phyloP scores from a whole-genome alignment of 768 basidiomycete genomes.

The Pleurotus djamor region DNA sequence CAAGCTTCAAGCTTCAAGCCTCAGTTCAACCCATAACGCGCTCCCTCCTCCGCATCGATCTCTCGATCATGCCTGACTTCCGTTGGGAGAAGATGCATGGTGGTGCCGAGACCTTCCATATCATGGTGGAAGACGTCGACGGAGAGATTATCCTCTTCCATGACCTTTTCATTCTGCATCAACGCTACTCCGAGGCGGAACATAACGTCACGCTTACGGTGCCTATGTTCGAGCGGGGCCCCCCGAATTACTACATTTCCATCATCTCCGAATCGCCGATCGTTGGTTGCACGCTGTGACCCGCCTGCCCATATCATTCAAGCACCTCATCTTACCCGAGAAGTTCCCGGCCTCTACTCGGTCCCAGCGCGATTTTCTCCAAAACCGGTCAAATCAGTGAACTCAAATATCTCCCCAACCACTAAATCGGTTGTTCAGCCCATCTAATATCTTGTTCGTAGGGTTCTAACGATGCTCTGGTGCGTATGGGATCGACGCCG shows the following conservation, averaged over 20 bases:
- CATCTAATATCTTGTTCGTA: no score
- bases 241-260: conserved; percentile 98
- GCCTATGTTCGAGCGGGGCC: conserved; percentile 95
- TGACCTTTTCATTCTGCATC: conserved; percentile 88
- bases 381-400: no score
- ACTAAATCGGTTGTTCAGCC: no score
- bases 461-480: no score
- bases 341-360: conserved; percentile 91
- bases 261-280: conserved; percentile 69
- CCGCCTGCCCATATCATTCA: conserved; percentile 93
- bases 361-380: no score
- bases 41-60: conserved; percentile 86
- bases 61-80: conserved; percentile 97
- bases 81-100: conserved; percentile 96
- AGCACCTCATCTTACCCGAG: conserved; percentile 95
- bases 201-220: conserved; percentile 95
- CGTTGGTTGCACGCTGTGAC: conserved; percentile 97
- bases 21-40: conserved; percentile 97
- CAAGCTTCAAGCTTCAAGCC: conserved; percentile 67
- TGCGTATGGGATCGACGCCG: no score
- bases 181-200: conserved; percentile 90
- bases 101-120: conserved; percentile 84
- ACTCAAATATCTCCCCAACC: no score
- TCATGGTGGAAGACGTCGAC: conserved; percentile 95
- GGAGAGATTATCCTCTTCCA: conserved; percentile 97